phyloP scores from a whole-genome alignment of 495 filamentous ascomycete species.

The Podospora tetraspora region DNA sequence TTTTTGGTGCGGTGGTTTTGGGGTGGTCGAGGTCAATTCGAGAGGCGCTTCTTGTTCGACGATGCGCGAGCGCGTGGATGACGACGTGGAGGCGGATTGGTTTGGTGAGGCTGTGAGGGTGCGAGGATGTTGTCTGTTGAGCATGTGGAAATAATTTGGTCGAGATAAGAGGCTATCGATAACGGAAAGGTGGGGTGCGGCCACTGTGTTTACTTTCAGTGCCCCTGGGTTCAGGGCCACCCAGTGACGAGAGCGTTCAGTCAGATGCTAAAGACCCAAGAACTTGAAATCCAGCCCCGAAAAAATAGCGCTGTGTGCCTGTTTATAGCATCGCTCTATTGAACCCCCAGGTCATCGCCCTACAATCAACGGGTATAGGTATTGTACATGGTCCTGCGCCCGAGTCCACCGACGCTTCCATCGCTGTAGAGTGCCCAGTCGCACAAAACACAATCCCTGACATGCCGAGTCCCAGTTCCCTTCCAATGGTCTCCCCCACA shows the following conservation, averaged over 20 bases:
- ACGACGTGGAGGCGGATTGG: not conserved
- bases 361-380: not conserved
- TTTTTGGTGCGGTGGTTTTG: not conserved
- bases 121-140: not conserved
- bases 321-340: not conserved
- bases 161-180: not conserved
- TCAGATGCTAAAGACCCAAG: not conserved
- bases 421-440: not conserved
- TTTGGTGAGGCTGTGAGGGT: not conserved
- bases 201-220: not conserved
- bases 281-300: not conserved
- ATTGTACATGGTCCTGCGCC: not conserved
- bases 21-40: not conserved
- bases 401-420: not conserved
- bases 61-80: not conserved
- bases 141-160: not conserved
- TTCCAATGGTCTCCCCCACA: not conserved
- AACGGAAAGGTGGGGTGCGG: not conserved
- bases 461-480: not conserved
- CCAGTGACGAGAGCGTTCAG: not conserved
- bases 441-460: not conserved
- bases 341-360: not conserved
- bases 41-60: not conserved
- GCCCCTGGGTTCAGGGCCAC: not conserved
- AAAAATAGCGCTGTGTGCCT: not conserved